A percentile compares a stretch with the other conserved stretches of the same genome.
These are phyloP conservation scores for Fusarium sambucinum DNA, from an alignment of 2,329 filamentous ascomycete species.

Conservation along the genomic window DNA sequence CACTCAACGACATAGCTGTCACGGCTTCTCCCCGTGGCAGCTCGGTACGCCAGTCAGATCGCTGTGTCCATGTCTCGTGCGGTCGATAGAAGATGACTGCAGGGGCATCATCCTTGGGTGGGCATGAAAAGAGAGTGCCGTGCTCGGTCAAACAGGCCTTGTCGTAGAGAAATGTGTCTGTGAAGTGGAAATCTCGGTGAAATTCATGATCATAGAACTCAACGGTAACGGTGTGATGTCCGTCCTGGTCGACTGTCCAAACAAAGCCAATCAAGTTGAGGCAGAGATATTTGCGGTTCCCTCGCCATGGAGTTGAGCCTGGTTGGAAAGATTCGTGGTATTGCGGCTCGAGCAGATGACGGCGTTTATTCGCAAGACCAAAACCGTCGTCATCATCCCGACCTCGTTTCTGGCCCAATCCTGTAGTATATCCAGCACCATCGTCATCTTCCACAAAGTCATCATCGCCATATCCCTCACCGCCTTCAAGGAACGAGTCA, in stretches of 20 bases:
- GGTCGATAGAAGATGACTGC: slow-evolving; percentile 95
- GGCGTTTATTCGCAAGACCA: slow-evolving; percentile 62
- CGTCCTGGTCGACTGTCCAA: slow-evolving; percentile 97
- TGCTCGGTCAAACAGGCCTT: slow-evolving; percentile 92
- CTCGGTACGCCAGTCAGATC: slow-evolving; percentile 89
- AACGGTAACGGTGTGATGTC: slow-evolving; percentile 91
- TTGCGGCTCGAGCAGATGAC: slow-evolving; percentile 67
- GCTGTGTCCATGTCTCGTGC: slow-evolving; percentile 94
- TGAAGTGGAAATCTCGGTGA: slow-evolving; percentile 96
- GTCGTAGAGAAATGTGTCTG: slow-evolving; percentile 94
- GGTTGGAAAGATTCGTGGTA: slow-evolving; percentile 91
- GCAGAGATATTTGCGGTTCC: slow-evolving; percentile 92
- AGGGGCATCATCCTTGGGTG: slow-evolving; percentile 72
- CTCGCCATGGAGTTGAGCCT: slow-evolving; percentile 94
- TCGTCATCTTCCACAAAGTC: slow-evolving; percentile 97
- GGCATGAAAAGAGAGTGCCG: slow-evolving; percentile 87
- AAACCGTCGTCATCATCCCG: slow-evolving; percentile 66
- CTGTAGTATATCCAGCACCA: slow-evolving; percentile 85
- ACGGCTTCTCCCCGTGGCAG: slow-evolving; percentile 90
- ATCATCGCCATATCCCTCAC: slow-evolving; percentile 68
- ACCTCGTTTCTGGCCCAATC: slow-evolving; percentile 62
- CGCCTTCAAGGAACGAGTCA: slow-evolving; percentile 79
- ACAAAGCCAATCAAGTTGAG: slow-evolving; percentile 94
- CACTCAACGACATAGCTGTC: slow-evolving; percentile 88
- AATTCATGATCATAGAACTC: slow-evolving; percentile 97